Base-by-base conservation (phyloP, 179 eudicot genomes). In the Carnegiea gigantea region DNA sequence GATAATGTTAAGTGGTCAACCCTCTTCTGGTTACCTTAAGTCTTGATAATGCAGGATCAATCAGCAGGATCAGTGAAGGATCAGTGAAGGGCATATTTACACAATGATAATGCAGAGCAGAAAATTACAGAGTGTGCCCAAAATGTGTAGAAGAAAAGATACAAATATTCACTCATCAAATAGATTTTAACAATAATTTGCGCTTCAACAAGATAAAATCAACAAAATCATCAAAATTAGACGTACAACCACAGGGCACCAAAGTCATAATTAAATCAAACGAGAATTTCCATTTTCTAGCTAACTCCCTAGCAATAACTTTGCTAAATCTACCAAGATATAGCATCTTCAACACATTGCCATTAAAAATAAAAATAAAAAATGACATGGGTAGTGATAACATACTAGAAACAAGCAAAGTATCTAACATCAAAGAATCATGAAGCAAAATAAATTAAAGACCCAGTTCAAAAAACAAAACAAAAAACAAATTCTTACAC, bases 401-500 rank as follows among this genome's bases (percentile, higher is more conserved):
- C 21, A 81, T 70, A 65, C 73, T 60, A 68, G 20, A 38, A 46
- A 14, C 20, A 64, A 13, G 28, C 57, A 60, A 74, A 75, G 20
- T 6, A 70, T 12, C 17, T 59, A 64, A 78, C 78, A 78, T 24
- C 43, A 44, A 40, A 18, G 6, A 67, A 21, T 12, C 70, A 71
- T 17, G 49, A 64, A 80, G 53, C 76, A 72, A 81, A 81, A 62
- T 28, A 28, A 28, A 28, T 28, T 11, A 81, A 77, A 75, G 28
- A 54, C 78, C 77, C 40, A 62, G 36, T 12, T 71, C 53, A 73
- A 23, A 48, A 74, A 80, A 28, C 0, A 28, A 28, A 28, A 28
- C 30, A 0, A 28, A 28, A 28, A 28, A 28, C 30, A 28, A 28
- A 28, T 28, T 28, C 30, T 28, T 28, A 28, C 30, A 28, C 30